Conservation (phyloP, 2,329 filamentous ascomycete genomes). For the Aspergillus ustus region DNA sequence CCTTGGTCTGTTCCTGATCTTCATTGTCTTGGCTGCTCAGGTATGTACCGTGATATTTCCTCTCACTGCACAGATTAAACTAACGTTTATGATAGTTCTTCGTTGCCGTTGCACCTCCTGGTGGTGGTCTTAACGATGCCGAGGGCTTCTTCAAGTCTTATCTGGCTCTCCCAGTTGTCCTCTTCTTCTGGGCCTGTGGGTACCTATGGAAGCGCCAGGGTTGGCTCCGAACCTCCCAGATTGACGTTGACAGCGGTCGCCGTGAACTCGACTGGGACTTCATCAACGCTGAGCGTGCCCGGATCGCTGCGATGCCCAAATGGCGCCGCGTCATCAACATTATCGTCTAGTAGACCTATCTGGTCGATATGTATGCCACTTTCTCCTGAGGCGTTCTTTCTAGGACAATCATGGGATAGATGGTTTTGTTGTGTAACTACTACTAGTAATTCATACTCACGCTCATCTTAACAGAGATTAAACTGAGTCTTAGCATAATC, state of each 20-base stretch:
- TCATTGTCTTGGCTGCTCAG: constrained; percentile 56
- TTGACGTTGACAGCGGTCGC: constrained; percentile 70
- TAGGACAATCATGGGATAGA: constrained; percentile 7
- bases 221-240: constrained; percentile 63
- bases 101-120: constrained; percentile 28
- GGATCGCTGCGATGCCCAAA: constrained; percentile 17
- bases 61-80: not conserved
- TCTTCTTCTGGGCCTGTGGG: constrained; percentile 37
- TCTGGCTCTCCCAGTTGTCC: constrained; percentile 52
- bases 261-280: constrained; percentile 68
- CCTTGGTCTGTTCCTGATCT: constrained; percentile 62
- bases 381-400: not conserved
- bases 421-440: not conserved
- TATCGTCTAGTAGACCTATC: constrained; percentile 17
- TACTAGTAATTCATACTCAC: not conserved
- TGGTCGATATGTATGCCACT: not conserved
- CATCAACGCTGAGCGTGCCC: constrained; percentile 53
- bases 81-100: constrained; percentile 39
- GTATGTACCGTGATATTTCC: constrained; percentile 1
- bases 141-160: constrained; percentile 53
- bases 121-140: constrained; percentile 36
- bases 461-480: not conserved
- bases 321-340: constrained; percentile 16
- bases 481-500: not conserved
- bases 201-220: constrained; percentile 68